Conservation (phyloP, 2,329 filamentous ascomycete genomes). For the Diaporthe vexans region DNA sequence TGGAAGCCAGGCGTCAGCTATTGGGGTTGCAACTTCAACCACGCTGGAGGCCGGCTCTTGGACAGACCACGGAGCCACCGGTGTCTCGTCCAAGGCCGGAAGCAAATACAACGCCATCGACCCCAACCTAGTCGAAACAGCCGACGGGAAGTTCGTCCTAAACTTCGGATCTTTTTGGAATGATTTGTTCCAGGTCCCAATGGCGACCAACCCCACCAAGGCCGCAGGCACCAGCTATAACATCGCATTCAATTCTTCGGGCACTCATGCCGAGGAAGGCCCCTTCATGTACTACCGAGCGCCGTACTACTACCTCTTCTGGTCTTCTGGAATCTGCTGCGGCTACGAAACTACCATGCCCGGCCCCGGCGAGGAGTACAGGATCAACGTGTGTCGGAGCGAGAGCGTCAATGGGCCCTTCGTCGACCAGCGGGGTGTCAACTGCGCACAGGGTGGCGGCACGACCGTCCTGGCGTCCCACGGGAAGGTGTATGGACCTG, state of each 20-base stretch:
- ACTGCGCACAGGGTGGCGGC: constrained; percentile 69
- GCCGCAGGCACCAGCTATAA: constrained; percentile 53
- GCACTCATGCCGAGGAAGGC: constrained; percentile 68
- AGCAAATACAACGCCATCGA: constrained; percentile 74
- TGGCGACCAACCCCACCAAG: constrained; percentile 55
- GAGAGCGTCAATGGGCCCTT: constrained; percentile 65
- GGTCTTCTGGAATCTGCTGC: constrained; percentile 73
- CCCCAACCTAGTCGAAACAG: constrained; percentile 62
- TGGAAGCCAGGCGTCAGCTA: constrained; percentile 71
- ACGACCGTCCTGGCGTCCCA: constrained; percentile 71
- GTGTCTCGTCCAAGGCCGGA: constrained; percentile 59
- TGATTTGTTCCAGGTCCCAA: constrained; percentile 71
- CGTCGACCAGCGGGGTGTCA: constrained; percentile 66
- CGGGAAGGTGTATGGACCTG: constrained; percentile 71
- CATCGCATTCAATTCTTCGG: constrained; percentile 66
- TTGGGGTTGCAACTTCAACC: constrained; percentile 66
- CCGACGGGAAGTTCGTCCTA: constrained; percentile 59
- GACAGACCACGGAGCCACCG: constrained; percentile 70
- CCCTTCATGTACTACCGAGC: constrained; percentile 68
- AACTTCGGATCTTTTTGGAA: constrained; percentile 79
- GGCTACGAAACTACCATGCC: constrained; percentile 66
- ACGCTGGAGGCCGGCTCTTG: constrained; percentile 68
- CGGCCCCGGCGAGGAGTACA: constrained; percentile 72
- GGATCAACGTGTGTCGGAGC: constrained; percentile 75
- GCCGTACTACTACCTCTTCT: constrained; percentile 76